Conservation (phyloP, 2,329 filamentous ascomycete species). For the Fusarium zealandicum region DNA sequence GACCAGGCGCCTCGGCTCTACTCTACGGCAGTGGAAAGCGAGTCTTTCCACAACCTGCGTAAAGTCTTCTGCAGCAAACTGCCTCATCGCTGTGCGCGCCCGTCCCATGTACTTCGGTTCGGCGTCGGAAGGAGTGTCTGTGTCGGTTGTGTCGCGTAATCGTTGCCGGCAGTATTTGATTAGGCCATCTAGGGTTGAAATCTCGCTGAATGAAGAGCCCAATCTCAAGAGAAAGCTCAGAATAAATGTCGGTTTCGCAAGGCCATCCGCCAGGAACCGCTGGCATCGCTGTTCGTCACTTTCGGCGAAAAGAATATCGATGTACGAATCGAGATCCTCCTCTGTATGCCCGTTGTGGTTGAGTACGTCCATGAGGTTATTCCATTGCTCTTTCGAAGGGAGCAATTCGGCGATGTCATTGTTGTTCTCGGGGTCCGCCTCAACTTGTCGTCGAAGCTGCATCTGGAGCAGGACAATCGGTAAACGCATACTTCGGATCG, state of each 20-base stretch:
- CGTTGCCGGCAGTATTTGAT: slow-evolving; percentile 38
- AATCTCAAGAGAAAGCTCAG: slow-evolving; percentile 43
- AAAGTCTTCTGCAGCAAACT: slow-evolving; percentile 36
- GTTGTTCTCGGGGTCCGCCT: slow-evolving; percentile 16
- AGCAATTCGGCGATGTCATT: slow-evolving; percentile 36
- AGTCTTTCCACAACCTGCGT: slow-evolving; percentile 38
- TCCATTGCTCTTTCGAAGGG: slow-evolving; percentile 37
- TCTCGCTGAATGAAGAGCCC: slow-evolving; percentile 36
- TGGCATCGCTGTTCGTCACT: slow-evolving; percentile 45
- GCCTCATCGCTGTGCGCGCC: slow-evolving; percentile 22
- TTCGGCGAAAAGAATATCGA: slow-evolving; percentile 42
- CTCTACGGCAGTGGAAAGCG: slow-evolving; percentile 42
- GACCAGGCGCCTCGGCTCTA: slow-evolving; percentile 46
- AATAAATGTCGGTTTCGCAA: slow-evolving; percentile 41
- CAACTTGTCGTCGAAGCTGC: slow-evolving; percentile 38
- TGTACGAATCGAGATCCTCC: slow-evolving; percentile 37
- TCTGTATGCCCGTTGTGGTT: slow-evolving; percentile 31
- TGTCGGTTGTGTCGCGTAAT: slow-evolving; percentile 22
- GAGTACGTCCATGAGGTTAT: slow-evolving; percentile 28
- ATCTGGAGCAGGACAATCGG: slow-evolving; percentile 46
- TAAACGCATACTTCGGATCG: slow-evolving; percentile 39
- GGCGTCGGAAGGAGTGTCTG: background rate
- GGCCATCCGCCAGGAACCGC: slow-evolving; percentile 40
- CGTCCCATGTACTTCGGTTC: background rate
- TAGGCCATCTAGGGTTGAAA: slow-evolving; percentile 37